A percentile compares a stretch with the other conserved stretches of the same genome.
Conservation (phyloP, 2,329 filamentous ascomycete genomes). For the Zelopaecilomyces penicillatus region DNA sequence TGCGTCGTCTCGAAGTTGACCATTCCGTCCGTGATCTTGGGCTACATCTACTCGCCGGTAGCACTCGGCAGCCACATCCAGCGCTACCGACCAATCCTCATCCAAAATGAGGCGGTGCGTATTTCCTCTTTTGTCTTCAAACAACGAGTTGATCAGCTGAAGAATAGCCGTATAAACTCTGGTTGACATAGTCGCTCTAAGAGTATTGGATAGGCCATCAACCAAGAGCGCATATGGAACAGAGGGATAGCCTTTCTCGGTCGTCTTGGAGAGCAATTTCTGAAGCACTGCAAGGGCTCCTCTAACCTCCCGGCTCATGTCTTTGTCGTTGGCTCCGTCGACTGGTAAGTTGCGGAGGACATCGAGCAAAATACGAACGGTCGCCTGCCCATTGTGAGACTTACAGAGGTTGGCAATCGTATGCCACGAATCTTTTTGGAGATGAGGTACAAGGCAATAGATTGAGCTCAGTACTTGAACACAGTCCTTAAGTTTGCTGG, state of each 20-base stretch:
- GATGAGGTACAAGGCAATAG: conserved; percentile 53
- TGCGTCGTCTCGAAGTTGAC: conserved; percentile 18
- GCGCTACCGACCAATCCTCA: conserved; percentile 56
- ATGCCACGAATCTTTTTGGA: conserved; percentile 60
- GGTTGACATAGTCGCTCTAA: conserved; percentile 34
- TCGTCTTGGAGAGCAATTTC: conserved; percentile 52
- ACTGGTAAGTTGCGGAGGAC: conserved; percentile 44
- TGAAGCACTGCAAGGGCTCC: conserved; percentile 55
- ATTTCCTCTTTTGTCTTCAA: conserved; percentile 41
- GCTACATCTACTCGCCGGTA: conserved; percentile 24
- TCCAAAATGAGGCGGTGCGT: conserved; percentile 51
- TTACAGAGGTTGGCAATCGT: conserved; percentile 62
- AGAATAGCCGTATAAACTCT: conserved; percentile 41
- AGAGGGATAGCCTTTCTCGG: conserved; percentile 50
- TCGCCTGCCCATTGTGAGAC: conserved; percentile 65
- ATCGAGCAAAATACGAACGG: conserved; percentile 56
- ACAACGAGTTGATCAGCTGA: conserved; percentile 47
- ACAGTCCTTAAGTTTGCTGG: conserved; percentile 52
- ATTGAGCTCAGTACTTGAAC: conserved; percentile 66
- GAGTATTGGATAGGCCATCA: conserved; percentile 46
- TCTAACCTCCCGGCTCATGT: conserved; percentile 48
- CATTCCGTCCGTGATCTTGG: conserved; percentile 17
- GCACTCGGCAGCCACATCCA: conserved; percentile 52
- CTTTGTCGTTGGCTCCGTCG: conserved; percentile 40
- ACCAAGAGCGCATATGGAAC: conserved; percentile 52